Percentiles rank a stretch among this genome's conserved stretches.
Conservation (phyloP, 2,329 filamentous ascomycete genomes). For the Fusarium xylarioides region DNA sequence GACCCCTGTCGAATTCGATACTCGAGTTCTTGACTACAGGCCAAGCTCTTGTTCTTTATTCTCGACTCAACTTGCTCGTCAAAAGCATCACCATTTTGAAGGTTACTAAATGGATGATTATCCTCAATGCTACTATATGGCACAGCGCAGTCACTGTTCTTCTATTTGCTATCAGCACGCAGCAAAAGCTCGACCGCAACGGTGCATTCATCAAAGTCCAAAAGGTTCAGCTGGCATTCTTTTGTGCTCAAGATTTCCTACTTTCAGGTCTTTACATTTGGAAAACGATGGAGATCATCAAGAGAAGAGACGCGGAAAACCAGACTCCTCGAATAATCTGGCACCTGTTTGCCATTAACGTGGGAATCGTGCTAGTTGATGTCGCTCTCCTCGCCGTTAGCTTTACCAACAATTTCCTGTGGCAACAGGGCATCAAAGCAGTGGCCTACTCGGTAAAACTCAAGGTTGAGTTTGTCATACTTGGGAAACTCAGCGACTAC, state of each 20-base stretch:
- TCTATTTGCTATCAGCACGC: slow-evolving; percentile 11
- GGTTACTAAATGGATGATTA: slow-evolving; percentile 22
- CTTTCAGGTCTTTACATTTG: slow-evolving; percentile 31
- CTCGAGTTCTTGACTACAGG: slow-evolving; percentile 23
- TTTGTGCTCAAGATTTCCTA: slow-evolving; percentile 28
- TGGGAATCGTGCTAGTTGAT: slow-evolving; percentile 55
- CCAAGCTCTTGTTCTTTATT: slow-evolving; percentile 31
- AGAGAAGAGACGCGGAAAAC: slow-evolving; percentile 1
- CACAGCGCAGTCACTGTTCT: slow-evolving; percentile 23
- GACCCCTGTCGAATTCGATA: not conserved
- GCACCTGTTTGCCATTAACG: slow-evolving; percentile 48
- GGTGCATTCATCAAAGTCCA: slow-evolving; percentile 4
- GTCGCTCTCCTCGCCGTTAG: slow-evolving; percentile 48
- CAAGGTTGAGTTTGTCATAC: slow-evolving; percentile 49
- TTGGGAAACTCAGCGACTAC: slow-evolving; percentile 48
- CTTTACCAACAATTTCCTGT: slow-evolving; percentile 43
- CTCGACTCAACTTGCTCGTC: slow-evolving; percentile 24
- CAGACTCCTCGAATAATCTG: slow-evolving; percentile 26
- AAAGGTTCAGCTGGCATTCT: slow-evolving; percentile 25
- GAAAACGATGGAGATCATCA: slow-evolving; percentile 24
- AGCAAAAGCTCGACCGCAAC: slow-evolving; percentile 2
- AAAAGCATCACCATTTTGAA: slow-evolving; percentile 3
- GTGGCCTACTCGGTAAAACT: slow-evolving; percentile 50
- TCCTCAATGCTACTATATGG: slow-evolving; percentile 25
- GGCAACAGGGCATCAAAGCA: slow-evolving; percentile 49